A percentile compares a stretch with the other conserved stretches of the same genome.
phyloP scores from a whole-genome alignment of 345 rosid species.

The Eucalyptus viminalis region DNA sequence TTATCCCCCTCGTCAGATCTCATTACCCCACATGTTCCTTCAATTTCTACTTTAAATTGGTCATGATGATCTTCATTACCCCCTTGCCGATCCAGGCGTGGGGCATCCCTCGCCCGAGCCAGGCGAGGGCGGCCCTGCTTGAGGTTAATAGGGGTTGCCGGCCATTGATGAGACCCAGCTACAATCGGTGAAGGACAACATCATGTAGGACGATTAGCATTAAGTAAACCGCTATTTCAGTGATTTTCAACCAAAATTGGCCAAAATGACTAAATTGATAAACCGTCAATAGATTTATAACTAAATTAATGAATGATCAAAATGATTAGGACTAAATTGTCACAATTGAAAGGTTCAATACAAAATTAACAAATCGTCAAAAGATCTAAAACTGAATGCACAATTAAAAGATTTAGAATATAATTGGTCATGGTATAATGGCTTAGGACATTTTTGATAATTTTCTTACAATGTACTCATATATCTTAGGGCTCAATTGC shows the following conservation, averaged over 20 bases:
- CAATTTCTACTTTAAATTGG: not conserved
- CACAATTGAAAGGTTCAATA: accelerated
- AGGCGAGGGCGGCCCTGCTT: not conserved
- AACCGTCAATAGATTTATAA: not conserved
- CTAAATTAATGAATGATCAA: not conserved
- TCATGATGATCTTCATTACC: not conserved
- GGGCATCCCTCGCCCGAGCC: not conserved
- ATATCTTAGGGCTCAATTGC: not conserved
- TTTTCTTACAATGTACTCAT: not conserved
- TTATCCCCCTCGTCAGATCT: not conserved
- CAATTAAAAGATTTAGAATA: not conserved
- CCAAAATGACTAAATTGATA: not conserved
- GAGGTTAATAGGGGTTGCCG: not conserved
- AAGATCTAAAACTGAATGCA: not conserved
- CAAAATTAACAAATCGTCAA: too few species aligned
- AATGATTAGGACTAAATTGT: not conserved
- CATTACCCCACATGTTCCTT: not conserved
- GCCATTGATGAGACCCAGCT: not conserved
- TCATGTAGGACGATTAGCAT: not conserved
- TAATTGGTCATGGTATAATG: not conserved
- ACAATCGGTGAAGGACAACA: not conserved
- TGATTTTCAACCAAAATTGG: too few species aligned
- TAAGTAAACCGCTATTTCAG: too few species aligned
- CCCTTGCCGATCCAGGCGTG: not conserved
- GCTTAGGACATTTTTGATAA: too few species aligned